Percentiles rank a stretch among this genome's conserved stretches.
Evolutionary conservation across 2,329 filamentous ascomycete genomes (phyloP).

Genomic region (Penicillium sp.): DNA sequence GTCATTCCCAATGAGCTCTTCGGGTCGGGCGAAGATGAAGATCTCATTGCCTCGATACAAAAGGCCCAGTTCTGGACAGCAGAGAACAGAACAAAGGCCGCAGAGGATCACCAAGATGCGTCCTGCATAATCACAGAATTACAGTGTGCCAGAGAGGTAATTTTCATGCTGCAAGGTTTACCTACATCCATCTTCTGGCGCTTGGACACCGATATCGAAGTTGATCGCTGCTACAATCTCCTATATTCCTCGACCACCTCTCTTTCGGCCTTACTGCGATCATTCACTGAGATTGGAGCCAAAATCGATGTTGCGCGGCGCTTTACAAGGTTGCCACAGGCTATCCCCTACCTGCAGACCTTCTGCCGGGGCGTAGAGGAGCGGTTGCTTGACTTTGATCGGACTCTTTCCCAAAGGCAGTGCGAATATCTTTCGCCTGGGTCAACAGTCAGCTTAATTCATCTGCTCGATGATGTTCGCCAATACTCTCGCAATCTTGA

Average conservation of each 20-base stretch:
- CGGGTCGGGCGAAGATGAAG: conserved; percentile 29
- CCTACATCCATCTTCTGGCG: conserved; percentile 67
- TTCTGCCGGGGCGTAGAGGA: conserved; percentile 64
- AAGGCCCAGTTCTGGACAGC: conserved; percentile 50
- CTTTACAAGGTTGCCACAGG: conserved; percentile 49
- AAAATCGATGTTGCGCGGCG: conserved; percentile 48
- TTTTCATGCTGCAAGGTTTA: conserved; percentile 83
- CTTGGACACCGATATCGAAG: conserved; percentile 31
- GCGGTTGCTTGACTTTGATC: conserved; percentile 60
- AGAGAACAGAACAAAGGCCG: conserved; percentile 18
- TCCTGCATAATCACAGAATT: conserved; percentile 61
- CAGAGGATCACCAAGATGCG: conserved; percentile 16
- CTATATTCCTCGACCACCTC: conserved; percentile 33
- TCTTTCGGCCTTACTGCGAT: conserved; percentile 34
- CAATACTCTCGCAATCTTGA: conserved; percentile 55
- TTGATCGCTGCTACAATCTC: conserved; percentile 39
- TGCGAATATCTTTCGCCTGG: conserved; percentile 56
- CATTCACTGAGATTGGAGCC: conserved; percentile 51
- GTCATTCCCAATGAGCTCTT: conserved; percentile 35
- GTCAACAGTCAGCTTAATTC: conserved; percentile 64
- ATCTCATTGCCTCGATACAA: conserved; percentile 41
- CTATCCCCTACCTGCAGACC: conserved; percentile 64
- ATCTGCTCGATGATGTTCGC: conserved; percentile 58
- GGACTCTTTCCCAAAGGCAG: conserved; percentile 59
- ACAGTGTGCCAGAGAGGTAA: conserved; percentile 69